These are phyloP conservation scores for Magnolia changhungtana DNA, from an alignment of 164 flowering plant species.

Conservation along the genomic window DNA sequence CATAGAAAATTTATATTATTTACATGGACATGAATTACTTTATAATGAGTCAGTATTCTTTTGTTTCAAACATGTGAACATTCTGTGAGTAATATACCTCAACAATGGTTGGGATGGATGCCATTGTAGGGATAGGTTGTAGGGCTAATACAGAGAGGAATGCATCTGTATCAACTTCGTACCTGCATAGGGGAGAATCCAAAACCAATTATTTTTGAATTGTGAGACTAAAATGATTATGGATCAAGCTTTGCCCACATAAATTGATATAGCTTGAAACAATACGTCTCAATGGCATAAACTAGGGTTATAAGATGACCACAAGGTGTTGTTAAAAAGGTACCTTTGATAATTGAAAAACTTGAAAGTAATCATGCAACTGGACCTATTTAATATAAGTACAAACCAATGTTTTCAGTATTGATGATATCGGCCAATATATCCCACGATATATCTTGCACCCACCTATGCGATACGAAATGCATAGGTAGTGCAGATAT, in stretches of 20 bases:
- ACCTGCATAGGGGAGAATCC: slow-evolving; percentile 40
- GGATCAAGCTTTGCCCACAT: neutral
- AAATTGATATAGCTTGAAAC: neutral
- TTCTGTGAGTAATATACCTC: slow-evolving; percentile 51
- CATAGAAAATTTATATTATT: too few species aligned
- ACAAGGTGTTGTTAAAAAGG: too few species aligned
- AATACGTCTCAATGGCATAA: neutral
- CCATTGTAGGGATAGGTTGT: slow-evolving; percentile 76
- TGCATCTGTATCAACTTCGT: slow-evolving; percentile 94
- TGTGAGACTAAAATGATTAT: neutral
- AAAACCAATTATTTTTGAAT: slow-evolving; percentile 2
- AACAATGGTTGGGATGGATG: slow-evolving; percentile 78
- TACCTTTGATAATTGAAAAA: too few species aligned
- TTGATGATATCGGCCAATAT: too few species aligned
- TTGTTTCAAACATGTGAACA: neutral
- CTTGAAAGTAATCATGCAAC: too few species aligned
- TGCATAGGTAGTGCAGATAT: too few species aligned
- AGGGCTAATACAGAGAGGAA: slow-evolving; percentile 91
- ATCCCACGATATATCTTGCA: too few species aligned
- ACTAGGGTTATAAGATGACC: too few species aligned
- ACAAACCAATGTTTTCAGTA: too few species aligned
- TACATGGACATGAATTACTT: too few species aligned
- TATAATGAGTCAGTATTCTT: neutral
- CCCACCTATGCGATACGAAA: too few species aligned
- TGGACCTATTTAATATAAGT: too few species aligned